phyloP scores from a whole-genome alignment of 306 rosid species.

The Malus sylvestris region DNA sequence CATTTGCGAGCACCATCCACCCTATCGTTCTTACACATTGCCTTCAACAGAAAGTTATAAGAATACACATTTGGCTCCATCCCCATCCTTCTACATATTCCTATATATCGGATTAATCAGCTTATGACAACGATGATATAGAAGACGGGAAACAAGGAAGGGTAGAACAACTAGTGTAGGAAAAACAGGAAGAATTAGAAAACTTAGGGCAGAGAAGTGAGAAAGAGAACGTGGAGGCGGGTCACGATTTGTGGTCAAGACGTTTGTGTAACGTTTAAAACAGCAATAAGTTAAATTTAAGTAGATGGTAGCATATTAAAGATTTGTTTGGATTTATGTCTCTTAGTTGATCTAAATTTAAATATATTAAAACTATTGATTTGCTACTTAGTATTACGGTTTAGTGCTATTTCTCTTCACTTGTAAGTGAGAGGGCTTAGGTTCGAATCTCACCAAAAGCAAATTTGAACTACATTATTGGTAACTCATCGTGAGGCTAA shows the following conservation, averaged over 20 bases:
- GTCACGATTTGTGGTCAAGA: too few relatives aligned
- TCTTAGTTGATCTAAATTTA: too few relatives aligned
- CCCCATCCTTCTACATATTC: slow-evolving; percentile 78
- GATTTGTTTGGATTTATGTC: neutral
- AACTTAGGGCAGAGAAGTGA: neutral
- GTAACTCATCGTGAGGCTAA: too few relatives aligned
- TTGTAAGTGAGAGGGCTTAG: too few relatives aligned
- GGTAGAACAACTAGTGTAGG: neutral
- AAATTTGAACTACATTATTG: too few relatives aligned
- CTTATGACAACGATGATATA: slow-evolving; percentile 3
- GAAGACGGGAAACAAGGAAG: slow-evolving; percentile 1
- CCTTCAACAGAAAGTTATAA: slow-evolving; percentile 44
- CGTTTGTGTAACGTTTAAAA: neutral
- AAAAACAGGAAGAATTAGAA: neutral
- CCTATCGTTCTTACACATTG: too few relatives aligned
- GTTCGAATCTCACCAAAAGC: too few relatives aligned
- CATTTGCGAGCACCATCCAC: slow-evolving; percentile 59
- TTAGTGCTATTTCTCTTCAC: too few relatives aligned
- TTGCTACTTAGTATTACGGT: too few relatives aligned
- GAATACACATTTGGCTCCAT: slow-evolving; percentile 75
- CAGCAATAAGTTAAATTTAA: neutral
- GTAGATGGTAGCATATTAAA: too few relatives aligned
- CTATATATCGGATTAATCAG: slow-evolving; percentile 61
- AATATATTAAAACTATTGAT: too few relatives aligned
- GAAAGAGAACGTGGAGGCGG: neutral